Base-by-base conservation (phyloP, 805 yeast species). In the Saccharomycopsis capsularis region DNA sequence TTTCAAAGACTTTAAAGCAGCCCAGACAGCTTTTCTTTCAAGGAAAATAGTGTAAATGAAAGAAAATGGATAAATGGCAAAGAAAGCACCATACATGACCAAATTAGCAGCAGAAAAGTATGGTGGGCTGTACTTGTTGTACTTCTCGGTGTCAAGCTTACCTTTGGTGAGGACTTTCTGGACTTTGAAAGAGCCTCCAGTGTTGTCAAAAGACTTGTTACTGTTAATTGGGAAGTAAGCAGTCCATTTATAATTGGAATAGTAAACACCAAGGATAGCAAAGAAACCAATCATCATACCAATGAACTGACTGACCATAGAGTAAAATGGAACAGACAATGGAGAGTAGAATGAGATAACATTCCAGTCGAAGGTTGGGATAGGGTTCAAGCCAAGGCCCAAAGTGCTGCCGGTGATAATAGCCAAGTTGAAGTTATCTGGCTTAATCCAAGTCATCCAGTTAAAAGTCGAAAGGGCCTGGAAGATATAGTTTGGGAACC, bases 81-180 rank as follows among this genome's bases (percentile, higher is more conserved):
- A 78, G 57, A 68, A 72, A 0, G 80, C 73, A 18, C 85, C 84
- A 57, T 79, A 80, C 15, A 70, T 60, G 7, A 81, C 76, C 51
- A 80, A 63, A 58, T 76, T 76, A 1, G 80, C 85, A 4, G 87
- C 85, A 25, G 78, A 59, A 58, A 77, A 79, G 62, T 73, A 81
- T 7, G 88, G 87, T 6, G 85, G 82, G 1, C 85, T 82, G 53
- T 78, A 74, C n/a, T 61, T 53, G 49, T 68, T 65, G 59, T 79
- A 80, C 55, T 72, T 73, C 2, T 56, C 60, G 18, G 61, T 52
- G 57, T 79, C 82, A 42, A 81, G 68, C 16, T 60, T 55, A 51
- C 70, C 72, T 16, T 74, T 60, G 44, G 72, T 62, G 40, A 81
- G 59, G 16, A 81, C 69, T 44, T 69, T 60, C n/a, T 69, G 66